Evolutionary conservation across 208 protist genomes (phyloP).

Genomic region (Crithidia thermophila): DNA sequence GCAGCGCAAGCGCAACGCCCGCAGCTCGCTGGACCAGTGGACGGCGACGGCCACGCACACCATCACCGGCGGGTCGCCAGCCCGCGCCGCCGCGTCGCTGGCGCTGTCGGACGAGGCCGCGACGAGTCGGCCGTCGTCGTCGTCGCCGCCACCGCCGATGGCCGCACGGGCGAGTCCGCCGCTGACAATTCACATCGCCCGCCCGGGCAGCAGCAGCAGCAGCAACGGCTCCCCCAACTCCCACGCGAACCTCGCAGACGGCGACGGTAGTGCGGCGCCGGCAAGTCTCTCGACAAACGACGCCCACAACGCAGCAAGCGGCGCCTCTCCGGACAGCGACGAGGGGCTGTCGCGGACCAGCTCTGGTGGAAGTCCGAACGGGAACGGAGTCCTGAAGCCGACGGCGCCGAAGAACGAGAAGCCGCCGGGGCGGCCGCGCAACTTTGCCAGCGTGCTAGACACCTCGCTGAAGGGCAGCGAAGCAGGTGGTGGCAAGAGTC

Average conservation of each 20-base stretch:
- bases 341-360: too few relatives aligned
- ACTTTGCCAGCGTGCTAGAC: constrained; percentile 37
- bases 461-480: constrained; percentile 16
- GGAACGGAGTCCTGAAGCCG: constrained; percentile 36
- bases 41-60: constrained; percentile 13
- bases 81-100: constrained; percentile 8
- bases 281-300: not conserved
- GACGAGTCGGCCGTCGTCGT: not conserved
- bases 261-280: not conserved
- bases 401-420: constrained; percentile 58
- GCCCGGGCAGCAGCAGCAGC: constrained; percentile 9
- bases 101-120: constrained; percentile 19
- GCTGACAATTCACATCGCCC: constrained; percentile 21
- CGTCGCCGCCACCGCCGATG: constrained; percentile 3
- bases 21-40: constrained; percentile 33
- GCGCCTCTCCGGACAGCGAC: too few relatives aligned
- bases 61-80: constrained; percentile 16
- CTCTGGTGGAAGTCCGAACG: too few relatives aligned
- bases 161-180: constrained; percentile 8
- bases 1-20: constrained; percentile 32
- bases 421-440: constrained; percentile 39
- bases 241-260: not conserved
- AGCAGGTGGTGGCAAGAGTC: constrained; percentile 3
- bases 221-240: not conserved
- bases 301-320: not conserved